These are phyloP conservation scores for Trametes meyenii DNA, from an alignment of 768 basidiomycete genomes.

Conservation along the genomic window DNA sequence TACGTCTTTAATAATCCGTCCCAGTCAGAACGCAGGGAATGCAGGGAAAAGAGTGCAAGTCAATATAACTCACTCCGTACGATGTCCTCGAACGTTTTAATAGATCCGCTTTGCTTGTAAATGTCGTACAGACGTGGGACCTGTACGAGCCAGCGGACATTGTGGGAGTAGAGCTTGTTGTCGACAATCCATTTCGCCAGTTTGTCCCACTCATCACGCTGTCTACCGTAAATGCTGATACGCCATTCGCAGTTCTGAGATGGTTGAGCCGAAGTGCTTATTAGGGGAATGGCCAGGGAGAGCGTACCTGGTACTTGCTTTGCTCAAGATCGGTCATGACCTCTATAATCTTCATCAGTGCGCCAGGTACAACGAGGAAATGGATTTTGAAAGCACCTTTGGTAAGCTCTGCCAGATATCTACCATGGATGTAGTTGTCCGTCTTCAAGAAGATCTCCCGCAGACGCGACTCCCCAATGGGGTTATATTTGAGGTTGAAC, in stretches of 20 bases:
- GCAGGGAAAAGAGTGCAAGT: background rate
- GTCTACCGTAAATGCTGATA: conserved; percentile 91
- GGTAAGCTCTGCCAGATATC: conserved; percentile 93
- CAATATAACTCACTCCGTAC: conserved; percentile 68
- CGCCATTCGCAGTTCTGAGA: conserved; percentile 94
- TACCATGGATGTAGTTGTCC: conserved; percentile 90
- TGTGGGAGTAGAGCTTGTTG: conserved; percentile 93
- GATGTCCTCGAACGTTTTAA: conserved; percentile 89
- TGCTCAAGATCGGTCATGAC: conserved; percentile 97
- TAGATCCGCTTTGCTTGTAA: conserved; percentile 85
- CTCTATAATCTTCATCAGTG: conserved; percentile 53
- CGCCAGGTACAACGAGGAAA: background rate
- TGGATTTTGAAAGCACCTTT: conserved; percentile 55
- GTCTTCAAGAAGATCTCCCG: conserved; percentile 99
- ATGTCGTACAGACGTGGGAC: conserved; percentile 93
- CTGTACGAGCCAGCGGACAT: conserved; percentile 97
- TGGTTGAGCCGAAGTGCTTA: no score
- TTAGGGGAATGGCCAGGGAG: background rate
- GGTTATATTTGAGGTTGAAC: conserved; percentile 97
- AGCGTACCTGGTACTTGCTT: conserved; percentile 90
- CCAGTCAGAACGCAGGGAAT: background rate
- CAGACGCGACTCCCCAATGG: conserved; percentile 91
- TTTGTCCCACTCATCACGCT: conserved; percentile 92
- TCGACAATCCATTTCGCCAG: conserved; percentile 95
- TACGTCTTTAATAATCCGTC: conserved; percentile 61